These are phyloP conservation scores for Pseudocercospora fuligena DNA, from an alignment of 2,329 filamentous ascomycete genomes.

Conservation along the genomic window DNA sequence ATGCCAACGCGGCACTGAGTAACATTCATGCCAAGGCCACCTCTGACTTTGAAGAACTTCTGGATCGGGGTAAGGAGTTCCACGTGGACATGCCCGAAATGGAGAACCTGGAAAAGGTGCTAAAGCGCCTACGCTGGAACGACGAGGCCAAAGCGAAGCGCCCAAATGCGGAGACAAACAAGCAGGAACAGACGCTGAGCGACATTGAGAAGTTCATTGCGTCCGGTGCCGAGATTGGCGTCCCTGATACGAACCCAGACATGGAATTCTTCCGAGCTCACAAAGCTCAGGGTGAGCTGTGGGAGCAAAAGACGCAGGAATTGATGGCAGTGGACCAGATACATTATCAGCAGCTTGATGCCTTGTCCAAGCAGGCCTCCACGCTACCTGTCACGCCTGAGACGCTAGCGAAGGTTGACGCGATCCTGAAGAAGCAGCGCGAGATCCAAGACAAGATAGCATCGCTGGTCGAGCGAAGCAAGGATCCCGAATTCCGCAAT, in stretches of 20 bases:
- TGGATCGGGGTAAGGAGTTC: slow-evolving; percentile 87
- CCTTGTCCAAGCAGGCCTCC: slow-evolving; percentile 81
- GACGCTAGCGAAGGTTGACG: slow-evolving; percentile 81
- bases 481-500: slow-evolving; percentile 73
- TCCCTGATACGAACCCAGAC: slow-evolving; percentile 80
- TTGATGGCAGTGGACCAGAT: slow-evolving; percentile 89
- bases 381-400: slow-evolving; percentile 80
- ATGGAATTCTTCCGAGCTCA: slow-evolving; percentile 77
- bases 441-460: slow-evolving; percentile 90
- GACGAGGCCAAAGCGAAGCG: slow-evolving; percentile 69
- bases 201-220: slow-evolving; percentile 81
- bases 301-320: slow-evolving; percentile 92
- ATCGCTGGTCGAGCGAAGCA: slow-evolving; percentile 78
- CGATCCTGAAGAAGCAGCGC: slow-evolving; percentile 92
- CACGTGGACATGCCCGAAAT: slow-evolving; percentile 92
- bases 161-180: slow-evolving; percentile 35
- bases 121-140: slow-evolving; percentile 89
- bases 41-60: slow-evolving; percentile 81
- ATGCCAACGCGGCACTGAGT: slow-evolving; percentile 71
- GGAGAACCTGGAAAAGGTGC: slow-evolving; percentile 76
- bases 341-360: slow-evolving; percentile 93
- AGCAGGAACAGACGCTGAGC: slow-evolving; percentile 69
- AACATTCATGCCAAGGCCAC: slow-evolving; percentile 68
- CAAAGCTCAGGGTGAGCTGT: slow-evolving; percentile 75
- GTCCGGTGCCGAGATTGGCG: slow-evolving; percentile 75